Conservation (phyloP, 805 yeast genomes). For the Lachancea lanzarotensis region DNA sequence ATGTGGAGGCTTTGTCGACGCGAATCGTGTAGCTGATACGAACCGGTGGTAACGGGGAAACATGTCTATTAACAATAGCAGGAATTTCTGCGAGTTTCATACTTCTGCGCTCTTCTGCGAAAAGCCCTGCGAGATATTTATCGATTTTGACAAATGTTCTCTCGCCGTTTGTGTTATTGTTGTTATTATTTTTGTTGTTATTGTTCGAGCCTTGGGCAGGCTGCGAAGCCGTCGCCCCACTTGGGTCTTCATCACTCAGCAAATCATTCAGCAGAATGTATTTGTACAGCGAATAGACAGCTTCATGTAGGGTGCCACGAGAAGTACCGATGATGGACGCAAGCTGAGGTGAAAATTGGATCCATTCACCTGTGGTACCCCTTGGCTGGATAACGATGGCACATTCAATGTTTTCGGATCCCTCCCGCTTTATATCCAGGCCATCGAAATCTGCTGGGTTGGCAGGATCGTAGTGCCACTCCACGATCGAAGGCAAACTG, state of each 20-base stretch:
- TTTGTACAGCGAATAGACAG: conserved; percentile 74
- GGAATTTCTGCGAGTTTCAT: conserved; percentile 46
- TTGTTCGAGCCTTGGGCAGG: conserved; percentile 10
- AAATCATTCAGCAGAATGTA: conserved; percentile 64
- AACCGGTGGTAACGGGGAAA: conserved; percentile 75
- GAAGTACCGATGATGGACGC: conserved; percentile 64
- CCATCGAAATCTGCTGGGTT: conserved; percentile 70
- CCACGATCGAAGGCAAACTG: conserved; percentile 37
- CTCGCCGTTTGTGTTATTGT: conserved; percentile 37
- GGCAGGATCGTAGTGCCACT: conserved; percentile 77
- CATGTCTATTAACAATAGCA: conserved; percentile 42
- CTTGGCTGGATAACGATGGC: conserved; percentile 77
- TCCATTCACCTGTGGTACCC: conserved; percentile 61
- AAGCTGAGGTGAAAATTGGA: conserved; percentile 54
- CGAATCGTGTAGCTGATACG: conserved; percentile 65
- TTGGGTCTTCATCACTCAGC: conserved; percentile 26
- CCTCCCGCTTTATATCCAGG: conserved; percentile 76
- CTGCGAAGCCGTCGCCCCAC: conserved; percentile 7
- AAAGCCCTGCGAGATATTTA: conserved; percentile 38
- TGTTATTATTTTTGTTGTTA: too few species aligned
- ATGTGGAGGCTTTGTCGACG: conserved; percentile 69
- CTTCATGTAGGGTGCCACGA: conserved; percentile 82
- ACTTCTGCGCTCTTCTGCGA: conserved; percentile 21
- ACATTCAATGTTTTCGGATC: conserved; percentile 56
- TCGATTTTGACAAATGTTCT: conserved; percentile 49